phyloP scores from a whole-genome alignment of 129 eudicot species.

The Artemisia annua region DNA sequence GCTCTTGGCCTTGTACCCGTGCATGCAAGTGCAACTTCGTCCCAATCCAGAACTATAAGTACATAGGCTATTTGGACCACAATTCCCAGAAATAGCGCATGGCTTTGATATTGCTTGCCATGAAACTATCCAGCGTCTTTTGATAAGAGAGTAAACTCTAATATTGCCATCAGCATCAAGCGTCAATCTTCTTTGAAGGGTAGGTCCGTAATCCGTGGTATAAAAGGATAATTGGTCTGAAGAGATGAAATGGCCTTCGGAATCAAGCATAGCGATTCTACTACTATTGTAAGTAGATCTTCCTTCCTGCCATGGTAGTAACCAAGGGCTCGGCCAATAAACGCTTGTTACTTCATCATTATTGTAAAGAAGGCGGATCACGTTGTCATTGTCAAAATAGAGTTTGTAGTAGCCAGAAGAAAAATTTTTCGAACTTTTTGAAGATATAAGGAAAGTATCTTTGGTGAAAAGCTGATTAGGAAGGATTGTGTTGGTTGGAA shows the following conservation, averaged over 20 bases:
- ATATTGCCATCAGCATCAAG: conserved; percentile 11
- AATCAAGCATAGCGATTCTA: conserved; percentile 38
- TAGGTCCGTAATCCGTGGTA: conserved; percentile 16
- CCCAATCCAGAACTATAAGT: neutral
- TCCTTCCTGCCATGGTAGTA: conserved; percentile 7
- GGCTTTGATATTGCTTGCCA: neutral
- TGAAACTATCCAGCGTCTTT: neutral
- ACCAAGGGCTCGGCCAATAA: conserved; percentile 39
- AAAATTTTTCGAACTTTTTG: conserved; percentile 33
- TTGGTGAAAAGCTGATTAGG: conserved; percentile 44
- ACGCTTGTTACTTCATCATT: conserved; percentile 35
- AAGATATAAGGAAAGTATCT: conserved; percentile 24
- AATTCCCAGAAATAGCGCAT: neutral
- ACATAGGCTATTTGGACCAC: conserved; percentile 3
- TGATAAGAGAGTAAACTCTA: neutral
- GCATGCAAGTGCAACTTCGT: conserved; percentile 1
- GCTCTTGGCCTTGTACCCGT: neutral
- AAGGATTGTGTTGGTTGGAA: conserved; percentile 54
- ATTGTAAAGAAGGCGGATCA: conserved; percentile 34
- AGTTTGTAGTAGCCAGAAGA: conserved; percentile 49
- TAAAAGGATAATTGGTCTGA: conserved; percentile 30
- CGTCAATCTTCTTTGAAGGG: neutral
- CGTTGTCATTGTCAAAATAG: conserved; percentile 45
- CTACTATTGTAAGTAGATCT: conserved; percentile 37
- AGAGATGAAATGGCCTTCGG: conserved; percentile 37